Evolutionary conservation across 1,139 yeast species (phyloP), one percentile per base, ranked within the genome.

Genomic region (Lizanozyma gosingica): DNA sequence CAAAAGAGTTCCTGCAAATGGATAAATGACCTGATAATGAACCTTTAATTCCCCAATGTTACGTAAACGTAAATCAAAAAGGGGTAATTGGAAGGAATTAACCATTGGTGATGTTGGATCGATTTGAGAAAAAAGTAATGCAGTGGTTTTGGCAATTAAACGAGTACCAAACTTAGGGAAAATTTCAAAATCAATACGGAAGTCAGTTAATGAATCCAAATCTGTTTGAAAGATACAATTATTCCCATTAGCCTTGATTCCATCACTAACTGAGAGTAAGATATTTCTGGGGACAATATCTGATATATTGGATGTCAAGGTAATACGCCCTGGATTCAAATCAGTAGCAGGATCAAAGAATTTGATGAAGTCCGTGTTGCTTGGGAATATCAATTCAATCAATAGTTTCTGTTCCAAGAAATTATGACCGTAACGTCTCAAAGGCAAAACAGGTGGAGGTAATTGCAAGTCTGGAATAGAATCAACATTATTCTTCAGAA

Each of bases 151-250:
- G 3, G 97, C 97, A 41, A 92, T 82, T 42, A 90, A 66, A 46
- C 95, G 75, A 0, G 97, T 88, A 29, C 98, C 98, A 63, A 87
- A 92, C 14, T 92, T 85, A 1, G 98, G 97, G 59, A 83, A 90
- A 15, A 92, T 75, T 57, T 92, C 98, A 57, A 92, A 85, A 55
- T 88, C 96, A 44, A 92, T 77, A 17, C 82, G 68, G 55, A 92
- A 86, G 40, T 79, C 78, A 46, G 56, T 56, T 39, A 70, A 56
- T 4, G 87, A 80, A 41, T 90, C 76, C 1, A 83, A 69, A 52
- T 86, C 94, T 8, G 94, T 79, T 59, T 92, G 97, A 63, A 92
- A 90, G 4, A 90, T 83, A 45, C 92, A 78, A 34, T 80, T 75
- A 41, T 55, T 54, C 11, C 29, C 29, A 36, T 55, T 57, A 15